Evolutionary conservation across 1,284 basidiomycete species (phyloP), one percentile per base, ranked within the genome.

Genomic region (Puccinia polysora): DNA sequence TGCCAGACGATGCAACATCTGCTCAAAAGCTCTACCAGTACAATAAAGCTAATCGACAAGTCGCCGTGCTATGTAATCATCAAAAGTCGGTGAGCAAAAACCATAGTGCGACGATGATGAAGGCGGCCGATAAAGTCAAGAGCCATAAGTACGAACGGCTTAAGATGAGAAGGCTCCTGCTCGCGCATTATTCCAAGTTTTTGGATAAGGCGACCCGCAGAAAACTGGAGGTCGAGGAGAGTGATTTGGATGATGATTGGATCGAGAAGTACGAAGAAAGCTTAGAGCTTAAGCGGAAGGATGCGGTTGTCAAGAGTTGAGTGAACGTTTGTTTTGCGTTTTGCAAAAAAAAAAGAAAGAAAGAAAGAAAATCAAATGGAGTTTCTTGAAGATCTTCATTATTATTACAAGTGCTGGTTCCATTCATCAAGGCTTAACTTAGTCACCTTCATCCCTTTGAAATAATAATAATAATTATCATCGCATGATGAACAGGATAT

Each of bases 11-110:
- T 75, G 87, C 86, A 0, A 87, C 88, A 0, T 83, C 91, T 8
- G 89, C 92, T 76, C 92, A 97, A 82, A 96, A 95, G 82, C 84
- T 97, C 69, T 90, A 93, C 63, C 89, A 90, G 15, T 97, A 96
- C 82, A 96, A 96, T 78, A 88, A 90, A 63, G 93, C 94, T 12
- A 97, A 97, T 81, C 88, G 94, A 65, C 85, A 89, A 83, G 94
- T 97, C 10, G 93, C 93, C 74, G 90, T 96, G 75, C 83, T 97
- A 58, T 97, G 93, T 85, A 97, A 97, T 85, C 93, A 97, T 89
- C 93, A 96, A 82, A 86, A 91, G 81, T 87, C 86, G 73, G 91
- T 89, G 4, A 89, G 90, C 65, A 97, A 96, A 82, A 89, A 87
- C 15, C 92, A 95, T 77, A 90, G 89, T 40, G 87, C 89, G 75